phyloP scores from a whole-genome alignment of 768 basidiomycete species.

The Coprinellus micaceus region DNA sequence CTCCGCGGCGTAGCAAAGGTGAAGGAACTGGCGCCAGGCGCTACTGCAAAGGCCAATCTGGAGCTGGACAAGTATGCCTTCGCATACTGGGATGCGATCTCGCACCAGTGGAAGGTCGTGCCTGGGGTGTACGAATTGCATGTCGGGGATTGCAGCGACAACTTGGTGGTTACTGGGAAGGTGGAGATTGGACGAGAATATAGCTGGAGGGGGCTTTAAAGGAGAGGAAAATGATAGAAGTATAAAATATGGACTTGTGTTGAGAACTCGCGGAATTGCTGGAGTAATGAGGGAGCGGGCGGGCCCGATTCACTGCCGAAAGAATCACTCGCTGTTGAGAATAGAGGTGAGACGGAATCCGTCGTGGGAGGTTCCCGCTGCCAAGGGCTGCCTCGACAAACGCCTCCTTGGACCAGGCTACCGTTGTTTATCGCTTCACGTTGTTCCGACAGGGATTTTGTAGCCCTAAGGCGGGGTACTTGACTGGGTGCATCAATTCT shows the following conservation, averaged over 20 bases:
- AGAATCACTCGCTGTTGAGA: too few relatives aligned
- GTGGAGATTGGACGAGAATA: conserved; percentile 23
- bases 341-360: too few relatives aligned
- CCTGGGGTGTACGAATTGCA: conserved; percentile 48
- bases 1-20: conserved; percentile 67
- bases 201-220: conserved; percentile 31
- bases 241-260: neutral
- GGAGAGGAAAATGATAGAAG: neutral
- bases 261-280: neutral
- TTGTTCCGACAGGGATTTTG: too few relatives aligned
- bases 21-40: conserved; percentile 45
- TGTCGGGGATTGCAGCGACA: conserved; percentile 39
- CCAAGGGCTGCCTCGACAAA: too few relatives aligned
- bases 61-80: conserved; percentile 65
- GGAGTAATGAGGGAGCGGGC: too few relatives aligned
- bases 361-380: too few relatives aligned
- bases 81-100: conserved; percentile 54
- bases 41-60: conserved; percentile 37
- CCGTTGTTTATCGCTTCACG: too few relatives aligned
- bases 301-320: too few relatives aligned
- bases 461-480: too few relatives aligned
- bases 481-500: too few relatives aligned
- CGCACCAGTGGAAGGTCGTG: conserved; percentile 46
- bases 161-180: conserved; percentile 21
- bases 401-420: too few relatives aligned